phyloP scores from a whole-genome alignment of 2,329 filamentous ascomycete genomes.

The Colletotrichum sansevieriae region DNA sequence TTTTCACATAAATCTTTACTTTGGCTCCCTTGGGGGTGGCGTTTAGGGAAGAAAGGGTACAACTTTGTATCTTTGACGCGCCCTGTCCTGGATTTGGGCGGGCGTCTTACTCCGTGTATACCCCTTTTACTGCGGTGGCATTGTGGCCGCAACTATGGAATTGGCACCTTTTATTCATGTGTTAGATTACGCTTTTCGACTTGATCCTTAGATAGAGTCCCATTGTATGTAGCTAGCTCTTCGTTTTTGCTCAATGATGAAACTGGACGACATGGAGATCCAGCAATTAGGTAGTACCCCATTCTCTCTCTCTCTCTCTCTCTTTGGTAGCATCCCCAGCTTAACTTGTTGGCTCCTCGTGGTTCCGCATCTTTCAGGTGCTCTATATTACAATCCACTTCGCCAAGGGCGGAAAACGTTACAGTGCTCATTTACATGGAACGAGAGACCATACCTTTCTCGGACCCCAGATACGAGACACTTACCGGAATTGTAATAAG shows the following conservation, averaged over 20 bases:
- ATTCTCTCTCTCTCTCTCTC: background rate
- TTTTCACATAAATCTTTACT: background rate
- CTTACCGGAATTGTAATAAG: background rate
- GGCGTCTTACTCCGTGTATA: constrained; percentile 14
- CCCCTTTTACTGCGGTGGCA: constrained; percentile 18
- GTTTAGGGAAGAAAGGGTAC: constrained; percentile 20
- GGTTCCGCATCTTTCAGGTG: constrained; percentile 22
- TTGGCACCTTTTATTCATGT: background rate
- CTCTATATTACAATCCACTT: background rate
- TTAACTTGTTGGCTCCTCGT: background rate
- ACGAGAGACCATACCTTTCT: constrained; percentile 20
- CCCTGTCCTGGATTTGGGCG: constrained; percentile 21
- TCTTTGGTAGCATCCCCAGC: background rate
- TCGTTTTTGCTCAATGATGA: constrained; percentile 12
- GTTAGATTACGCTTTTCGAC: background rate
- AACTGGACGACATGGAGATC: background rate
- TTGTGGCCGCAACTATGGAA: constrained; percentile 11
- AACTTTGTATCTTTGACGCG: constrained; percentile 1
- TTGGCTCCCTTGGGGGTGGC: constrained; percentile 6
- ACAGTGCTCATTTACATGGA: constrained; percentile 17
- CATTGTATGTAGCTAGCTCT: background rate
- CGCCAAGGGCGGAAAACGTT: constrained; percentile 7
- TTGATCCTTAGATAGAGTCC: constrained; percentile 3
- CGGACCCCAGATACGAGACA: constrained; percentile 4
- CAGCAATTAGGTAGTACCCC: constrained; percentile 7